Base-by-base conservation (phyloP, 2,329 filamentous ascomycete species). In the Ceratocystis ficicola region DNA sequence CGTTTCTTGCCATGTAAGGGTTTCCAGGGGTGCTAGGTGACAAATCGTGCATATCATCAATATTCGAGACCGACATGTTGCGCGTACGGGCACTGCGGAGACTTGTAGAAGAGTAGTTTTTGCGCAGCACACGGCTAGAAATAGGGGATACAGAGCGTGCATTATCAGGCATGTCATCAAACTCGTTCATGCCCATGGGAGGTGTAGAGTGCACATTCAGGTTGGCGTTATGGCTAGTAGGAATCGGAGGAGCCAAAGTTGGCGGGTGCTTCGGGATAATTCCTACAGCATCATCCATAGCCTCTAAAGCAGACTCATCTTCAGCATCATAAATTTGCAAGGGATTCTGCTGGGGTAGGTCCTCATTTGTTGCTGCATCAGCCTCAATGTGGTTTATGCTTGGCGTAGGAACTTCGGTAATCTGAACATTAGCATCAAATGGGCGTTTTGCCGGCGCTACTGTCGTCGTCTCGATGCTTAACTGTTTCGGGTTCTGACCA, bases 401-500 rank as follows among this genome's bases (percentile, higher is more conserved):
- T 8, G 65, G 62, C n/a, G 65, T 61, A 3, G 28, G 8, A 22
- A 67, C 55, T 28, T 67, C 65, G n/a, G 20, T 22, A 61, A 67
- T 67, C 10, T 67, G 50, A n/a, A 57, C n/a, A 32, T 61, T 63
- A 20, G 62, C 75, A 7, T 73, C 70, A 10, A 52, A 36, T 44
- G 48, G 66, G 28, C 64, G 44, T 32, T 65, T 0, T 10, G 64
- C 41, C 59, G 62, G 48, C 48, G 48, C 20, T 28, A 25, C 8
- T 7, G 48, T 25, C 10, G 48, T 7, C 17, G 91, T 96, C 74
- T 96, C 90, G 66, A 97, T 96, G 76, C 91, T 95, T 63, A 97
- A 78, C 71, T 92, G 88, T 73, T 89, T 92, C 15, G 83, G 78
- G 71, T 89, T 90, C 70, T 90, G 86, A 6, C 88, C 89, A 2